Conservation (phyloP, 2,329 filamentous ascomycete genomes). For the Neocatenulostroma microsporum region DNA sequence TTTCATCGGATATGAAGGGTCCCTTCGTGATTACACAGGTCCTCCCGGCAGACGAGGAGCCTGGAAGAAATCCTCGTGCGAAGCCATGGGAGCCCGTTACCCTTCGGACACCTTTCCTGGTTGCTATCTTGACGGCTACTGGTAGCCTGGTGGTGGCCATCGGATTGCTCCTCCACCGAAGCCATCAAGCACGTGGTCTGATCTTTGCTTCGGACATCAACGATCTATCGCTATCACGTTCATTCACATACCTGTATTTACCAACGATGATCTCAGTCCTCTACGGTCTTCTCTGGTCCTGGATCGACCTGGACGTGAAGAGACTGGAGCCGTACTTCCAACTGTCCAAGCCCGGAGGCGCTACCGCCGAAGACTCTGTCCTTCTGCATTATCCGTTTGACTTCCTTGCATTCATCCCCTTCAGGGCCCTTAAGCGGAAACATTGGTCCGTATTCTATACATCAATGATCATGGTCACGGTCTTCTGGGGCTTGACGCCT, state of each 20-base stretch:
- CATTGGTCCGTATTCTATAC: conserved; percentile 48
- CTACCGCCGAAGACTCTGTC: conserved; percentile 39
- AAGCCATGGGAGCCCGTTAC: no score
- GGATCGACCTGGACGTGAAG: conserved; percentile 54
- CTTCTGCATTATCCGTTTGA: conserved; percentile 50
- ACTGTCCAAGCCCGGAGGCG: conserved; percentile 42
- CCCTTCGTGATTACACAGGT: no score
- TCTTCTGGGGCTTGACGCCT: conserved; percentile 51
- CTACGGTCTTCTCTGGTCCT: conserved; percentile 52
- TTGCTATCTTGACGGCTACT: no score
- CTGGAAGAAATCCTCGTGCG: no score
- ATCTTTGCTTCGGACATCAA: conserved; percentile 31
- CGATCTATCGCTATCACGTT: conserved; percentile 31
- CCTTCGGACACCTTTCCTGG: no score
- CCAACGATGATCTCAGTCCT: conserved; percentile 49
- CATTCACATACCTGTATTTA: conserved; percentile 43
- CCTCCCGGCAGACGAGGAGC: no score
- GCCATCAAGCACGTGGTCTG: conserved; percentile 36
- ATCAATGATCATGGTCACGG: conserved; percentile 42
- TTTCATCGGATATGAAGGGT: no score
- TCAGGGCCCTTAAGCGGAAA: conserved; percentile 32
- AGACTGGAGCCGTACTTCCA: conserved; percentile 55
- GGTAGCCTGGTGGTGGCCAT: no score
- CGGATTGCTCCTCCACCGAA: conserved; percentile 17
- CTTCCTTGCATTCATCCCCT: conserved; percentile 38